Evolutionary conservation across 768 basidiomycete genomes (phyloP).

Genomic region (Candolleomyces aberdarensis): DNA sequence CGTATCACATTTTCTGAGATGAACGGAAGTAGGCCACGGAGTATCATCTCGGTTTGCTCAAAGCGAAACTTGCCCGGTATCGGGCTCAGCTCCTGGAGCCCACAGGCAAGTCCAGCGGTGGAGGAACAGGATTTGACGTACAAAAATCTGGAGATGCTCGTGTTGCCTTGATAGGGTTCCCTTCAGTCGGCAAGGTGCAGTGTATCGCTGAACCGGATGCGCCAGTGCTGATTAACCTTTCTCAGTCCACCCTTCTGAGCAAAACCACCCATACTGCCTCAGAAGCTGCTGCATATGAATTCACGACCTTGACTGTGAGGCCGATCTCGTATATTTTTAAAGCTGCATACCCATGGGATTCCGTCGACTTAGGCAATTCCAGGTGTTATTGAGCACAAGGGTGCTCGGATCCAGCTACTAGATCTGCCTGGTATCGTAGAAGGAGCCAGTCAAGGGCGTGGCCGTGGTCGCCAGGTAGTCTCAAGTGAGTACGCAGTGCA

Average conservation of each 20-base stretch:
- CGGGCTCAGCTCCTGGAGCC: constrained; percentile 95
- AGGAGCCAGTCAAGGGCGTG: constrained; percentile 86
- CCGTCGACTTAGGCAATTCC: constrained; percentile 73
- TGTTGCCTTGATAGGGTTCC: constrained; percentile 92
- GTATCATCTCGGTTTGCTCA: constrained; percentile 89
- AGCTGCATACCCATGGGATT: not conserved
- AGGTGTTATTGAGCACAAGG: constrained; percentile 95
- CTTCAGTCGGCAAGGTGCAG: constrained; percentile 84
- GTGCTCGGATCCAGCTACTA: constrained; percentile 85
- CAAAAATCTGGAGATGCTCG: constrained; percentile 81
- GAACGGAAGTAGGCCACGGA: constrained; percentile 71
- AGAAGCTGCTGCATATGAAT: constrained; percentile 90
- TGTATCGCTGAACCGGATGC: not conserved
- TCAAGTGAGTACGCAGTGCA: constrained; percentile 50
- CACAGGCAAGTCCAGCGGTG: constrained; percentile 73
- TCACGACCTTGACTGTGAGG: constrained; percentile 83
- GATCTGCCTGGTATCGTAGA: constrained; percentile 97
- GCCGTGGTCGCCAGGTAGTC: constrained; percentile 94
- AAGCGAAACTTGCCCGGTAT: constrained; percentile 93
- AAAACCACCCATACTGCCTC: constrained; percentile 92
- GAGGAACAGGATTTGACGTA: constrained; percentile 86
- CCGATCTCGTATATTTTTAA: not conserved
- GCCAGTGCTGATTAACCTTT: not conserved
- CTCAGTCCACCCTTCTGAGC: constrained; percentile 83
- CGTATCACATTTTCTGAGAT: constrained; percentile 9